phyloP scores from a whole-genome alignment of 176 grass and related monocot genomes.

The Cocos nucifera region DNA sequence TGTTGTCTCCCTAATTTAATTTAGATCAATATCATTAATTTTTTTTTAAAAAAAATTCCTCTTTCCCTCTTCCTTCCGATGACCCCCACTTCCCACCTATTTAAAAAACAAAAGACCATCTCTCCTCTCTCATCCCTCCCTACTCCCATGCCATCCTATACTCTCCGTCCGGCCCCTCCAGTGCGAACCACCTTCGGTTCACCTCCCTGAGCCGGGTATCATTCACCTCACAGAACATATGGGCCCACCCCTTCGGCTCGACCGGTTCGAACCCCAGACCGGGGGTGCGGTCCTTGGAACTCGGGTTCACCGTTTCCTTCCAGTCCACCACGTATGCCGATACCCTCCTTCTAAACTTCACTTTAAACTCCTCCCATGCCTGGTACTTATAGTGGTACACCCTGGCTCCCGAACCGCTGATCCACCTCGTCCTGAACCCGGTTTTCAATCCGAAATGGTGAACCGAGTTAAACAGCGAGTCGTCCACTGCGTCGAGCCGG shows the following conservation, averaged over 20 bases:
- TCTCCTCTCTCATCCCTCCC: too few relatives aligned
- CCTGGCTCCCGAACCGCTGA: not conserved
- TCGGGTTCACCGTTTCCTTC: slow-evolving; percentile 34
- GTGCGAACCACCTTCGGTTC: slow-evolving; percentile 37
- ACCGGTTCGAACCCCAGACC: slow-evolving; percentile 41
- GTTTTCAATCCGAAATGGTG: slow-evolving; percentile 45
- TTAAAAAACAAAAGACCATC: too few relatives aligned
- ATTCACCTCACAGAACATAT: slow-evolving; percentile 46
- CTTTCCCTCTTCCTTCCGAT: too few relatives aligned
- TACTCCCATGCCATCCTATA: not conserved
- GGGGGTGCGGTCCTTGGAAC: slow-evolving; percentile 59
- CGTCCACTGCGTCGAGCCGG: slow-evolving; percentile 21
- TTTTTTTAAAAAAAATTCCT: too few relatives aligned
- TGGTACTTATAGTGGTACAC: slow-evolving; percentile 88
- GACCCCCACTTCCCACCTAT: too few relatives aligned
- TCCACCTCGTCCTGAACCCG: slow-evolving; percentile 7
- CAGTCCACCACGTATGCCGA: slow-evolving; percentile 50
- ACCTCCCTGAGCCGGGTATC: slow-evolving; percentile 33
- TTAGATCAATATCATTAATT: too few relatives aligned
- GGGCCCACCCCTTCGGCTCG: slow-evolving; percentile 35
- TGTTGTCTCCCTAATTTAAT: too few relatives aligned
- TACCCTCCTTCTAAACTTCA: slow-evolving; percentile 43
- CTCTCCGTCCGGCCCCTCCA: not conserved
- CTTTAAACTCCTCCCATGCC: slow-evolving; percentile 58
- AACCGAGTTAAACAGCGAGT: slow-evolving; percentile 34